A percentile compares a stretch with the other conserved stretches of the same genome.
Conservation (phyloP, 2,329 filamentous ascomycete genomes). For the Hymenotorrendiella dingleyae region DNA sequence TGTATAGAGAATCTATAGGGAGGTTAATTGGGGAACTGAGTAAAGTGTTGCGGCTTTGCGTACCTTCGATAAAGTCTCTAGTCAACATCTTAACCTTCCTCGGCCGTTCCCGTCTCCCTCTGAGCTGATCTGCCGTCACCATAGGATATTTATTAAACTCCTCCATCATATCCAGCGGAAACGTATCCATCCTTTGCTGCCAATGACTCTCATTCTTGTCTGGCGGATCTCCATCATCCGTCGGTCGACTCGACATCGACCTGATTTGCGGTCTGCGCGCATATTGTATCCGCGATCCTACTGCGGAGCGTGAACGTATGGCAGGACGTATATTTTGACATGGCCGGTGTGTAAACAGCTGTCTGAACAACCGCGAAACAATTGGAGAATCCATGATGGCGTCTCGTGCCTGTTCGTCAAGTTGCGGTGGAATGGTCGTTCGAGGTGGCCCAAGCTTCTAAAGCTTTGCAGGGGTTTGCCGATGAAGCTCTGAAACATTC, state of each 20-base stretch:
- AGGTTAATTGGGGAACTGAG: conserved; percentile 14
- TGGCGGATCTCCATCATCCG: conserved; percentile 10
- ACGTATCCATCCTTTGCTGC: conserved; percentile 75
- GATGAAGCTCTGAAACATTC: conserved; percentile 2
- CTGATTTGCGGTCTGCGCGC: conserved; percentile 35
- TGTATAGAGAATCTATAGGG: conserved; percentile 77
- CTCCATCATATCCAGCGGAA: conserved; percentile 69
- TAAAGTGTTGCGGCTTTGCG: conserved; percentile 15
- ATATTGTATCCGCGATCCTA: conserved; percentile 30
- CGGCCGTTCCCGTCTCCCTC: conserved; percentile 67
- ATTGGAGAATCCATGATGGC: conserved; percentile 72
- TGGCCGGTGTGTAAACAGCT: conserved; percentile 72
- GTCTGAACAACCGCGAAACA: conserved; percentile 72
- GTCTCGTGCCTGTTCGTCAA: conserved; percentile 14
- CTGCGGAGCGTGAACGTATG: conserved; percentile 37
- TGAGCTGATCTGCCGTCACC: conserved; percentile 77
- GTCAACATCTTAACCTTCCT: conserved; percentile 92
- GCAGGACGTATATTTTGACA: conserved; percentile 49
- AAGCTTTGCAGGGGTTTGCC: conserved; percentile 3
- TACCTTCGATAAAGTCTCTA: conserved; percentile 94
- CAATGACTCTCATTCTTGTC: conserved; percentile 62
- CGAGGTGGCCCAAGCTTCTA: conserved; percentile 34
- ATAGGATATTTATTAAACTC: conserved; percentile 79
- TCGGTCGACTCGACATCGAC: conserved; percentile 19
- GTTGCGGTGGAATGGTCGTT: conserved; percentile 11